Evolutionary conservation across 192 early-diverging fungal species (phyloP).

Genomic region (Gonapodya sp.): DNA sequence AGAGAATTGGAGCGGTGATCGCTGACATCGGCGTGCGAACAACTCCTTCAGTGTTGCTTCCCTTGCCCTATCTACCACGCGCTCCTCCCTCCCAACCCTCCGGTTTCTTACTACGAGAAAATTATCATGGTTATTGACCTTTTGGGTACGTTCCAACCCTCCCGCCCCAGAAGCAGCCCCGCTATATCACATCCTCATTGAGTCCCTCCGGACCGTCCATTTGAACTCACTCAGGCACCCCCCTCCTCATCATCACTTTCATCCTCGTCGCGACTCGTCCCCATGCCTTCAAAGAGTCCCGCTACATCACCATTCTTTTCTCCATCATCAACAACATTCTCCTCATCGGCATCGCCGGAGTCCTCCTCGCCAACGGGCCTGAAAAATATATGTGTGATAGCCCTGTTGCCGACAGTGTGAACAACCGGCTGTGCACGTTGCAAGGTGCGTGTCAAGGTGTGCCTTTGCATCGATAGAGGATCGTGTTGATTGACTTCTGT

Average conservation of each 20-base stretch:
- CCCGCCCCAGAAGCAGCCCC: no score
- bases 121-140: neutral
- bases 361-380: neutral
- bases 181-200: neutral
- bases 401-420: neutral
- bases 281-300: neutral
- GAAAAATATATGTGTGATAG: neutral
- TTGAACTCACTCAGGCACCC: neutral
- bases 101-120: neutral
- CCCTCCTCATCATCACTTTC: neutral
- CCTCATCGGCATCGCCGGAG: neutral
- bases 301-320: slow-evolving; percentile 5
- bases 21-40: no score
- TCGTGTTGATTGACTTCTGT: no score
- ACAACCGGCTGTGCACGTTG: neutral
- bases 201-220: neutral
- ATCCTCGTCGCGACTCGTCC: neutral
- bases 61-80: neutral
- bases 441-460: neutral
- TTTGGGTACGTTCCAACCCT: neutral
- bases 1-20: no score
- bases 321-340: neutral
- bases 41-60: no score
- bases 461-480: no score
- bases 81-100: neutral